phyloP scores from a whole-genome alignment of 148 eudicot species.

The Drosera capensis region DNA sequence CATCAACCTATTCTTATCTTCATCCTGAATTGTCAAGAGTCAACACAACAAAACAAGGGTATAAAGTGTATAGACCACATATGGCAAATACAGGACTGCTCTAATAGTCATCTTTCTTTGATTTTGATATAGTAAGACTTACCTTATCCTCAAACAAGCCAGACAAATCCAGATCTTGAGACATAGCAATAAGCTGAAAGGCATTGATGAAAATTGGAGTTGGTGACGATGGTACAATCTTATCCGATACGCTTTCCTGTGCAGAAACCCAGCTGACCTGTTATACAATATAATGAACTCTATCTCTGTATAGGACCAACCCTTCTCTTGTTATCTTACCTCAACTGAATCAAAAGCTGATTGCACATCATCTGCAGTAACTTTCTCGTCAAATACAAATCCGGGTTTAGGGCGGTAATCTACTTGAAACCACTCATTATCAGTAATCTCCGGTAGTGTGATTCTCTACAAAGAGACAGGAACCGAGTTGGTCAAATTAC shows the following conservation, averaged over 20 bases:
- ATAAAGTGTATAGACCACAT: not conserved
- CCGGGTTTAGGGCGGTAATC: constrained; percentile 22
- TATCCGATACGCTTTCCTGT: constrained; percentile 22
- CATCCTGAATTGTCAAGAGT: constrained; percentile 18
- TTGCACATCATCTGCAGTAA: constrained; percentile 13
- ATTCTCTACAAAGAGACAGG: constrained; percentile 26
- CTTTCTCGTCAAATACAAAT: constrained; percentile 11
- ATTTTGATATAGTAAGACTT: constrained; percentile 4
- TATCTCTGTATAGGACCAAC: not conserved
- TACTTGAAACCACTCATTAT: constrained; percentile 37
- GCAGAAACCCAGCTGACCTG: not conserved
- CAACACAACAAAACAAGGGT: not conserved
- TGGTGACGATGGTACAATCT: not conserved
- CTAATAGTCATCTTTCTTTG: not conserved
- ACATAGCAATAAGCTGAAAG: constrained; percentile 41
- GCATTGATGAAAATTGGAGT: constrained; percentile 36
- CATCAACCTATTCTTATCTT: constrained; percentile 23
- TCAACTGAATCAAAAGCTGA: constrained; percentile 15
- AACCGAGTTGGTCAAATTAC: not conserved
- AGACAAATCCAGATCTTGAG: constrained; percentile 36
- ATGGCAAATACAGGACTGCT: too few relatives aligned
- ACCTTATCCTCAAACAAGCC: constrained; percentile 37
- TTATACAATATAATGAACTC: not conserved
- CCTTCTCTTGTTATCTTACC: constrained; percentile 13
- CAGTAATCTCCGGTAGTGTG: constrained; percentile 28